Base-by-base conservation (phyloP, 345 rosid genomes). In the Schrenkiella parvula region DNA sequence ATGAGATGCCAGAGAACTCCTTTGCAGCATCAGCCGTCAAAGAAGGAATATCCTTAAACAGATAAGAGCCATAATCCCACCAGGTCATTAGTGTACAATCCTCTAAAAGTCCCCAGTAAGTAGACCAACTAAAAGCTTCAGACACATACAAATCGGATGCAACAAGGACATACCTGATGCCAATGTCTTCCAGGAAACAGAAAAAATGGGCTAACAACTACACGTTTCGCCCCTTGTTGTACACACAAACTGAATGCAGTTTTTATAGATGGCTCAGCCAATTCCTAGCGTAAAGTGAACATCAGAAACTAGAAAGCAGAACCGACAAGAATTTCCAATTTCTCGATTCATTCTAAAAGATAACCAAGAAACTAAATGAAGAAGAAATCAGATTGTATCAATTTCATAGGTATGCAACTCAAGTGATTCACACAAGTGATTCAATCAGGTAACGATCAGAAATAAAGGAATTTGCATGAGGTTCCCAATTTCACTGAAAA, bases 171-270 rank as follows among this genome's bases (percentile, higher is more conserved):
- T 80, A 93, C 97, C 96, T 82, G 83, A 78, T 87, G 82, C 98
- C 98, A 93, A 48, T 93, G 97, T 70, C 95, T 82, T 67, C 98
- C 98, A 0, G 96, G 97, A 71, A 88, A 89, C 57, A 93, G 87
- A 71, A 93, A 95, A 80, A 91, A 95, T 2, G 99, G 97, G 79
- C 90, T 87, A 34, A 95, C 87, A 64, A 95, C 87, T 61, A 95
- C 92, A 15, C 93, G 91, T 71, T 59, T 75, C 0, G 92, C 96
- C 13, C 99, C 99, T 82, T 78, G 82, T 75, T 35, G 77, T 74
- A 95, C 87, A 64, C 99, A 95, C 31, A 67, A 80, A 76, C 78
- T 75, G 64, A 87, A 91, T 32, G 97, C 97, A 78, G 86, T 88
- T 76, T 47, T 85, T 63, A 95, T 95, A 1, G 96, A 89, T 58